A percentile compares a stretch with the other conserved stretches of the same genome.
These are phyloP conservation scores for Neurospora discreta DNA, from an alignment of 495 filamentous ascomycete genomes.

Conservation along the genomic window DNA sequence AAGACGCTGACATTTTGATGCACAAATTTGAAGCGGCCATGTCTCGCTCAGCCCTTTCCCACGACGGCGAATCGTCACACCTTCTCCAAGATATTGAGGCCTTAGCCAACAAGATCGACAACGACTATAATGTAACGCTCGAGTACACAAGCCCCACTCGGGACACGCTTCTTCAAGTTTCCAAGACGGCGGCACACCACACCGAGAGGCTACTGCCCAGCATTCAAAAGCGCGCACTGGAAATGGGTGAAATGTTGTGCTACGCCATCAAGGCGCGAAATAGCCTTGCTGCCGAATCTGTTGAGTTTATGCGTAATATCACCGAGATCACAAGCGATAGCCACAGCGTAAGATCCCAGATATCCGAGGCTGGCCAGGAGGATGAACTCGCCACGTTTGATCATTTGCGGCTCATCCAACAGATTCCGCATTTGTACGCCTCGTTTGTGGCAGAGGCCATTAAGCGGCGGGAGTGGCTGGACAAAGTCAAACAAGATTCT, in stretches of 20 bases:
- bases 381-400: slow-evolving; percentile 65
- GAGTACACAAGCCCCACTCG: slow-evolving; percentile 56
- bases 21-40: slow-evolving; percentile 38
- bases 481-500: slow-evolving; percentile 78
- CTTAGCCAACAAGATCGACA: slow-evolving; percentile 71
- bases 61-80: slow-evolving; percentile 31
- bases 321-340: slow-evolving; percentile 65
- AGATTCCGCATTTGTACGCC: slow-evolving; percentile 80
- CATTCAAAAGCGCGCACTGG: slow-evolving; percentile 53
- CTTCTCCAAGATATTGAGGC: slow-evolving; percentile 79
- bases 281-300: slow-evolving; percentile 43
- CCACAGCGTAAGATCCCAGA: slow-evolving; percentile 53
- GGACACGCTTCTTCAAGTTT: slow-evolving; percentile 66
- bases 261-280: slow-evolving; percentile 53
- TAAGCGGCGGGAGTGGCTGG: slow-evolving; percentile 76
- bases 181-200: slow-evolving; percentile 75
- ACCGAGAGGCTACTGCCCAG: slow-evolving; percentile 82
- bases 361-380: slow-evolving; percentile 59
- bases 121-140: slow-evolving; percentile 73
- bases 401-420: slow-evolving; percentile 58
- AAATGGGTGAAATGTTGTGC: slow-evolving; percentile 64
- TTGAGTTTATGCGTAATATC: slow-evolving; percentile 68
- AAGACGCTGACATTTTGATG: slow-evolving; percentile 34
- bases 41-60: slow-evolving; percentile 29
- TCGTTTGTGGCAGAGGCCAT: slow-evolving; percentile 78